Conservation (phyloP, 108 stramenopile genomes). For the Mediolabrus comicus region DNA sequence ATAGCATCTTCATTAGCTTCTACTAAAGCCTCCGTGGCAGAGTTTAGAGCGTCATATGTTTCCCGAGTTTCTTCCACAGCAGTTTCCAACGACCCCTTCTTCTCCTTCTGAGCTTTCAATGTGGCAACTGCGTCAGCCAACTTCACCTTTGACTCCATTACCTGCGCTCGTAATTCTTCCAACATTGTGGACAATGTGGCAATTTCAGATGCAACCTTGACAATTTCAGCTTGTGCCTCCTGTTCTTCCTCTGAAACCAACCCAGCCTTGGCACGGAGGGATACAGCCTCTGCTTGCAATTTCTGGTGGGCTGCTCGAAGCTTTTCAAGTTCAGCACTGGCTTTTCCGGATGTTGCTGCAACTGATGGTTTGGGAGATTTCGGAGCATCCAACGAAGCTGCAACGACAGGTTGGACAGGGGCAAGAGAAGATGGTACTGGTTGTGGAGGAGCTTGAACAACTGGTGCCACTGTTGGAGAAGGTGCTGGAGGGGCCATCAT, state of each 20-base stretch:
- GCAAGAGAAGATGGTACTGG: background rate
- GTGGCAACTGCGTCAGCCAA: conserved; percentile 70
- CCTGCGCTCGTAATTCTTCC: conserved; percentile 56
- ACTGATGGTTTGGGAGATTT: conserved; percentile 1
- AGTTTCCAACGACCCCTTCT: conserved; percentile 45
- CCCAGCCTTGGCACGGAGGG: conserved; percentile 76
- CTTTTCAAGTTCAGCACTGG: conserved; percentile 56
- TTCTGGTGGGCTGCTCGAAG: conserved; percentile 69
- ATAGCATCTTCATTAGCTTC: conserved; percentile 63
- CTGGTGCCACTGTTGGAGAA: background rate
- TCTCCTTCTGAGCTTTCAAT: conserved; percentile 72
- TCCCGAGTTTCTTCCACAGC: conserved; percentile 29
- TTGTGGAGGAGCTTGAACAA: conserved; percentile 12
- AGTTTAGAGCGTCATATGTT: conserved; percentile 14
- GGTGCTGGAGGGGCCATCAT: conserved; percentile 9
- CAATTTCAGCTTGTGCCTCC: conserved; percentile 65
- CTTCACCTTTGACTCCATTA: conserved; percentile 60
- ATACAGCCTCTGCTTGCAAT: conserved; percentile 79
- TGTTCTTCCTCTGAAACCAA: conserved; percentile 75
- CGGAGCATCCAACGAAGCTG: background rate
- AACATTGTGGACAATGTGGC: conserved; percentile 56
- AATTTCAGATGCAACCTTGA: conserved; percentile 61
- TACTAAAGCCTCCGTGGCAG: conserved; percentile 58
- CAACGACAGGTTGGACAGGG: background rate
- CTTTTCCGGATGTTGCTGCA: background rate